Conservation (phyloP, 345 rosid species). For the Syzygium aqueum region DNA sequence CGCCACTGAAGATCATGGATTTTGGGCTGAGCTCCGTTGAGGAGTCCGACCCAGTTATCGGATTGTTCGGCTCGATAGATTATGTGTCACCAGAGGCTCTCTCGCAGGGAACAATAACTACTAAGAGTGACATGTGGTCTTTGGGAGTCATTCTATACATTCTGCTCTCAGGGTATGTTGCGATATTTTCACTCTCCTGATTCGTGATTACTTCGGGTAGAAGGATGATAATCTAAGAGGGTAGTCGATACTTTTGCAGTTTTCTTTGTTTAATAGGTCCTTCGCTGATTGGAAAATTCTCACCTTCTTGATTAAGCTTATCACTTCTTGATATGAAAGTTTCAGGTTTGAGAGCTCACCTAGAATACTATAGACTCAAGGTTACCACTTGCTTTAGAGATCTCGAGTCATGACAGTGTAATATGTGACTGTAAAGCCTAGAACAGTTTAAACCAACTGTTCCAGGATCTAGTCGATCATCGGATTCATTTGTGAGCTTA, state of each 20-base stretch:
- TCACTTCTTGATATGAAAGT: neutral
- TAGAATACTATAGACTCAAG: neutral
- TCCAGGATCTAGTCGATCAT: neutral
- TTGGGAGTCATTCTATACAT: conserved; percentile 56
- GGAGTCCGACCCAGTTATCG: conserved; percentile 56
- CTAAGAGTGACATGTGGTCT: conserved; percentile 62
- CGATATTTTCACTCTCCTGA: neutral
- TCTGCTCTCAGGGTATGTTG: conserved; percentile 45
- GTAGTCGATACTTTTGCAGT: neutral
- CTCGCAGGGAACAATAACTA: conserved; percentile 39
- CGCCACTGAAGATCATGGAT: conserved; percentile 63
- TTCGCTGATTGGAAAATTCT: neutral
- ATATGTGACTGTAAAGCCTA: neutral
- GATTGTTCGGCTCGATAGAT: conserved; percentile 60
- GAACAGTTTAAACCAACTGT: neutral
- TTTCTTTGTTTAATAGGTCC: neutral
- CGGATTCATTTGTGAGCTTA: neutral
- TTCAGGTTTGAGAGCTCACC: neutral
- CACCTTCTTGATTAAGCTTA: neutral
- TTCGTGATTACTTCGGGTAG: neutral
- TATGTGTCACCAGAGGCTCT: conserved; percentile 68
- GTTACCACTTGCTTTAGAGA: neutral
- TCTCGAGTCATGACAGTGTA: neutral
- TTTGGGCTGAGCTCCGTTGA: conserved; percentile 65
- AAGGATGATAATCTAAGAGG: neutral